Base-by-base conservation (phyloP, 352 stramenopile species). In the Phytophthora megakarya region DNA sequence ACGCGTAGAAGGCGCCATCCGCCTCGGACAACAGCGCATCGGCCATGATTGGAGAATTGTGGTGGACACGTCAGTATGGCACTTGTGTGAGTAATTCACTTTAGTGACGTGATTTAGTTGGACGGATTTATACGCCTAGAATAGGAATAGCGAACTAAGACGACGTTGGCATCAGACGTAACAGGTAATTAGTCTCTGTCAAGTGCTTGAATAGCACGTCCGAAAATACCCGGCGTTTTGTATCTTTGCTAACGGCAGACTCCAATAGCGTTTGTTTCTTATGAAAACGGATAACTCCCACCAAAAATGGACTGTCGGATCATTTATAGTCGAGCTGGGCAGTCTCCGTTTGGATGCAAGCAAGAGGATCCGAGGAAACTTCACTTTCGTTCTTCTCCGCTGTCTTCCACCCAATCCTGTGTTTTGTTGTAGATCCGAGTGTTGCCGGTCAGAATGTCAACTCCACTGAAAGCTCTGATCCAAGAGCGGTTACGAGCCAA, bases 1-100 rank as follows among this genome's bases (percentile, higher is more conserved):
- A 95, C 49, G 84, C 86, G 78, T 92, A 92, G 68, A 94, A 90
- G 45, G 85, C 85, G 39, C 70, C 81, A 70, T 94, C 83, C 16
- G 81, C 74, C 72, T 94, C 85, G 50, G 81, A 84, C 45, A 87
- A 47, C 47, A 75, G 32, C 66, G 66, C 53, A 4, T 30, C 39
- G 22, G 47, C 50, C 69, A 73, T 73, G 16, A 2, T 40, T 38
- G 21, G 22, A 35, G 12, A 11, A 25, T 37, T 22, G n/a, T 32
- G 26, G 1, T 30, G 44, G 57, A 39, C 57, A 63, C 53, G 61
- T 58, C 26, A 12, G 21, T 3, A 6, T 23, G 50, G 33, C 52
- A 69, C 52, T 67, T 32, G 3, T 15, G 42, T 11, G 33, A n/a
- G 37, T n/a, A 16, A 2, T 46, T 38, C 42, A 47, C 18, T 26